phyloP scores from a whole-genome alignment of 768 basidiomycete genomes.

The Myochromella boudieri region DNA sequence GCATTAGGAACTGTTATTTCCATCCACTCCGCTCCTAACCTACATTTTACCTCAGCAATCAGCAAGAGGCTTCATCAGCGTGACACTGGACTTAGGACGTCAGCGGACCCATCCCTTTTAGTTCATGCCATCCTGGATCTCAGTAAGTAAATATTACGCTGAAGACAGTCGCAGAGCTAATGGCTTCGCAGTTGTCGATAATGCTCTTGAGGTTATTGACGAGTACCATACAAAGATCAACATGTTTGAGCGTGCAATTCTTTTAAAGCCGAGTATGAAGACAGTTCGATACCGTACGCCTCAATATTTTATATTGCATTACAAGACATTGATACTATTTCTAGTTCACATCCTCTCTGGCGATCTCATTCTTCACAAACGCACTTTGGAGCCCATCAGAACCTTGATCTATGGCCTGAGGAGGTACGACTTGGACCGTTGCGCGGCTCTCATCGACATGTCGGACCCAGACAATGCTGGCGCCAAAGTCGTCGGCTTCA shows the following conservation, averaged over 20 bases:
- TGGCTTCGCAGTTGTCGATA: slow-evolving; percentile 61
- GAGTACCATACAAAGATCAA: slow-evolving; percentile 64
- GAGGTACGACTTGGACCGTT: slow-evolving; percentile 68
- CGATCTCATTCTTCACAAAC: slow-evolving; percentile 71
- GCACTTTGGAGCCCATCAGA: slow-evolving; percentile 71
- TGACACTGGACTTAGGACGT: slow-evolving; percentile 60
- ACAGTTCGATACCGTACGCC: slow-evolving; percentile 58
- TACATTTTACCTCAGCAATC: slow-evolving; percentile 55
- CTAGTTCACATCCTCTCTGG: slow-evolving; percentile 76
- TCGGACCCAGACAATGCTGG: slow-evolving; percentile 35
- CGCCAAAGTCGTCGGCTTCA: slow-evolving; percentile 53
- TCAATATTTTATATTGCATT: neutral
- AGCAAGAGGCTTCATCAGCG: slow-evolving; percentile 50
- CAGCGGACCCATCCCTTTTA: slow-evolving; percentile 67
- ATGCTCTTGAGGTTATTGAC: slow-evolving; percentile 66
- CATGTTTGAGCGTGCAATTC: slow-evolving; percentile 57
- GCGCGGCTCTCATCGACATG: slow-evolving; percentile 53
- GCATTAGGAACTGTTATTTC: slow-evolving; percentile 56
- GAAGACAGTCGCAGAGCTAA: too few species aligned
- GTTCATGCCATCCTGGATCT: slow-evolving; percentile 69
- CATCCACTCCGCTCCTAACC: slow-evolving; percentile 44
- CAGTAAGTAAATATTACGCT: slow-evolving; percentile 26
- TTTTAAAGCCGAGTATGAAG: slow-evolving; percentile 59
- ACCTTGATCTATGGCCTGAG: slow-evolving; percentile 67
- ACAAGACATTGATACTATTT: neutral